phyloP scores from a whole-genome alignment of 106 monocot genomes.

The Hemerocallis citrina region DNA sequence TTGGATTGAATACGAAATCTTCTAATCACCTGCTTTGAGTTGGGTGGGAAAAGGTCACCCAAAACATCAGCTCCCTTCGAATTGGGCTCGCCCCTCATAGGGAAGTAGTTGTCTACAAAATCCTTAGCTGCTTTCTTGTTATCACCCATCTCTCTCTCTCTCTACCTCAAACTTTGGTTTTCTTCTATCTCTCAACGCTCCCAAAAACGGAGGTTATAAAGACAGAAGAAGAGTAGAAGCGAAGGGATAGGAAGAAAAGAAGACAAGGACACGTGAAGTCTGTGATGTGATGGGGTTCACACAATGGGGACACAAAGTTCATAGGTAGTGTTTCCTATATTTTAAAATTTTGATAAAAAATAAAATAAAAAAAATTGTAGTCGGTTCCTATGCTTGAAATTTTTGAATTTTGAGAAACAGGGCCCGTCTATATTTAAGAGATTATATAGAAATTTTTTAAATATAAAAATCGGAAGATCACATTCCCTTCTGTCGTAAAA shows the following conservation, averaged over 20 bases:
- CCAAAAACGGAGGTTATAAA: too few species aligned
- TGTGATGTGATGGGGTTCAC: not conserved
- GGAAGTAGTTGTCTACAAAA: not conserved
- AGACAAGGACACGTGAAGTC: not conserved
- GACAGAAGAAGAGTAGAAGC: too few species aligned
- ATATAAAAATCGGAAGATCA: too few species aligned
- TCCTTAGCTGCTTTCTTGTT: not conserved
- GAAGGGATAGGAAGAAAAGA: not conserved
- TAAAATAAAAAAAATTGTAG: too few species aligned
- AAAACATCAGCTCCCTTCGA: not conserved
- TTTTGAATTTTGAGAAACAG: too few species aligned
- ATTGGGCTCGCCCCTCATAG: not conserved
- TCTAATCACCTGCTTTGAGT: slow-evolving; percentile 5
- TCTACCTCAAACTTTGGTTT: not conserved
- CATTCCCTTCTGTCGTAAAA: too few species aligned
- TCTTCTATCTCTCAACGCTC: not conserved
- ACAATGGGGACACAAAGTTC: not conserved
- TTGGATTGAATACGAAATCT: too few species aligned
- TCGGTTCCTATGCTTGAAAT: too few species aligned
- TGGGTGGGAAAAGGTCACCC: not conserved
- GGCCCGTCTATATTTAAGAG: too few species aligned
- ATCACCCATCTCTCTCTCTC: not conserved
- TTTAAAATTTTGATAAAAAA: too few species aligned
- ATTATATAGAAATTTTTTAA: too few species aligned
- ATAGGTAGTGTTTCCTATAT: too few species aligned